These are phyloP conservation scores for Trypanosoma platydactyli DNA, from an alignment of 208 protist genomes.

Conservation along the genomic window DNA sequence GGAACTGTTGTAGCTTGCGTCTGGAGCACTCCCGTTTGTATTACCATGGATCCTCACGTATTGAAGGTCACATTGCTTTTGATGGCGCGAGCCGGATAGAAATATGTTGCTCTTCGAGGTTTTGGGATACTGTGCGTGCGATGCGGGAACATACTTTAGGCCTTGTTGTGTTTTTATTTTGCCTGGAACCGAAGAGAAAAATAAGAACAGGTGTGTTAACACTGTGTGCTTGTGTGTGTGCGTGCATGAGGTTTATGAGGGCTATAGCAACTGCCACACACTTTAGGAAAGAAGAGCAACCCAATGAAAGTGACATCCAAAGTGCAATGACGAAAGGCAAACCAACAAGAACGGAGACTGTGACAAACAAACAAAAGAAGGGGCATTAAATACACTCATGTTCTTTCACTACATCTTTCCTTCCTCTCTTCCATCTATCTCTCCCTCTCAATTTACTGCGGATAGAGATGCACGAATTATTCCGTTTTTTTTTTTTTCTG, in stretches of 20 bases:
- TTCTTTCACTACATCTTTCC: not conserved
- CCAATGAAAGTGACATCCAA: not conserved
- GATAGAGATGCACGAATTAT: too few species aligned
- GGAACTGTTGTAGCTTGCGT: not conserved
- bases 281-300: not conserved
- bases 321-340: too few species aligned
- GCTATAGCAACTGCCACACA: not conserved
- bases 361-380: not conserved
- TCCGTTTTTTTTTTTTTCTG: too few species aligned
- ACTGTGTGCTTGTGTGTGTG: too few species aligned
- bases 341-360: not conserved
- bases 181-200: not conserved
- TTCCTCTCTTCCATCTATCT: too few species aligned
- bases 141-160: not conserved
- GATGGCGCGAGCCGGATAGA: constrained; percentile 17
- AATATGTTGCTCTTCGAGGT: not conserved
- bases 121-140: not conserved
- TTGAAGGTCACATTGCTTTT: constrained; percentile 18
- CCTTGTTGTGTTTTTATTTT: not conserved
- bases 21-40: constrained; percentile 20
- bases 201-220: too few species aligned
- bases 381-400: not conserved
- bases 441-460: too few species aligned
- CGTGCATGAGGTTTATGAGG: not conserved
- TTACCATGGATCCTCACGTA: not conserved